Conservation (phyloP, 1,284 basidiomycete genomes). For the Ustilago esculenta region DNA sequence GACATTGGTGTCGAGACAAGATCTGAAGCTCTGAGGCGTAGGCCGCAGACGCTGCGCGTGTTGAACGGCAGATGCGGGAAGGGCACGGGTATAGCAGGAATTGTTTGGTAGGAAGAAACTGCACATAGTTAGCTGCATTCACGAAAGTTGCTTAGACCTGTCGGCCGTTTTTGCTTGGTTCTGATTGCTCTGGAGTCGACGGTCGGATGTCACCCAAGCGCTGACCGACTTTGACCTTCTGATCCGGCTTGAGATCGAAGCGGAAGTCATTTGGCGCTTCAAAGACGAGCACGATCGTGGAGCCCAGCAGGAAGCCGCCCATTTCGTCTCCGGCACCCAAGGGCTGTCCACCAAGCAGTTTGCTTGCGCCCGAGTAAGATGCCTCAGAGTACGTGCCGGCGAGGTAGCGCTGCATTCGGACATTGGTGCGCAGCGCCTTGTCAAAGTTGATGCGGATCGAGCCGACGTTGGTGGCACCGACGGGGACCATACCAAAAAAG, state of each 20-base stretch:
- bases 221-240: conserved; percentile 90
- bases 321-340: conserved; percentile 89
- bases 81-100: conserved; percentile 33
- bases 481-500: conserved; percentile 96
- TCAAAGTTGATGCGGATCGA: conserved; percentile 98
- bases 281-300: conserved; percentile 95
- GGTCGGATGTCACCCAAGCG: conserved; percentile 68
- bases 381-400: conserved; percentile 91
- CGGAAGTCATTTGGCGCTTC: conserved; percentile 88
- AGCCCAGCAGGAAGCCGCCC: conserved; percentile 95
- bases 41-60: conserved; percentile 10
- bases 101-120: neutral
- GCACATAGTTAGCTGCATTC: no score
- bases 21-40: neutral
- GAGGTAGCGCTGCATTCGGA: conserved; percentile 50
- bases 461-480: conserved; percentile 97
- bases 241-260: conserved; percentile 81
- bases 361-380: conserved; percentile 66
- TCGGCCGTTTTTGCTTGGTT: conserved; percentile 22
- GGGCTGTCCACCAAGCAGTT: conserved; percentile 85
- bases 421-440: conserved; percentile 72
- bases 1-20: no score
- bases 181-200: conserved; percentile 4
- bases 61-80: conserved; percentile 18
- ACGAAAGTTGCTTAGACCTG: conserved; percentile 24